These are phyloP conservation scores for Aspergillus brunneoviolaceus DNA, from an alignment of 2,329 filamentous ascomycete genomes.

Conservation along the genomic window DNA sequence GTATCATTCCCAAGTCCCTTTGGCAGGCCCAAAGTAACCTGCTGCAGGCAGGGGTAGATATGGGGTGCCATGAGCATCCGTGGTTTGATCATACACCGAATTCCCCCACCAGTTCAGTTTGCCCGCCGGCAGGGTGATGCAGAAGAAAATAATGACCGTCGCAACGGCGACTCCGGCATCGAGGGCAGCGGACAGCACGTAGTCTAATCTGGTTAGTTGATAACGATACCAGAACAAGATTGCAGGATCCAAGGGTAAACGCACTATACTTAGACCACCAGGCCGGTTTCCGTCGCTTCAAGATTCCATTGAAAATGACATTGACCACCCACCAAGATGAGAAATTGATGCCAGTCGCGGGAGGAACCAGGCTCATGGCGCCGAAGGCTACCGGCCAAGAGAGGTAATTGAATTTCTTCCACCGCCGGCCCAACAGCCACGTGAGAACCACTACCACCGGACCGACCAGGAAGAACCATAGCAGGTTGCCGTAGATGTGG, in stretches of 20 bases:
- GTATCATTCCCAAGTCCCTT: constrained; percentile 28
- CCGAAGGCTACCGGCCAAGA: constrained; percentile 69
- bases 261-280: constrained; percentile 52
- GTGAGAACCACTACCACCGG: constrained; percentile 61
- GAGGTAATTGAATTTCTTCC: constrained; percentile 64
- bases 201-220: constrained; percentile 29
- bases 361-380: constrained; percentile 63
- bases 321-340: constrained; percentile 62
- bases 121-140: constrained; percentile 43
- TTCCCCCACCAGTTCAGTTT: constrained; percentile 47
- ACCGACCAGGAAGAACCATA: constrained; percentile 71
- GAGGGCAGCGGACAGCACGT: constrained; percentile 46
- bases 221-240: background rate
- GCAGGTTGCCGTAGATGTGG: constrained; percentile 62
- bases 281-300: constrained; percentile 45
- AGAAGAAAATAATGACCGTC: constrained; percentile 47
- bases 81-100: constrained; percentile 37
- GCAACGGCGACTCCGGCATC: constrained; percentile 46
- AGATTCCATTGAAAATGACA: constrained; percentile 47
- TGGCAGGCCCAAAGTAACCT: constrained; percentile 33
- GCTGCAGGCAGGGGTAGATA: constrained; percentile 28
- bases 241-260: background rate
- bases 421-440: constrained; percentile 57
- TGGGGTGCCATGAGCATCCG: constrained; percentile 43
- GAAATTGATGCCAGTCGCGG: constrained; percentile 69